These are phyloP conservation scores for Penicilliopsis zonata DNA, from an alignment of 495 filamentous ascomycete species.

Conservation along the genomic window DNA sequence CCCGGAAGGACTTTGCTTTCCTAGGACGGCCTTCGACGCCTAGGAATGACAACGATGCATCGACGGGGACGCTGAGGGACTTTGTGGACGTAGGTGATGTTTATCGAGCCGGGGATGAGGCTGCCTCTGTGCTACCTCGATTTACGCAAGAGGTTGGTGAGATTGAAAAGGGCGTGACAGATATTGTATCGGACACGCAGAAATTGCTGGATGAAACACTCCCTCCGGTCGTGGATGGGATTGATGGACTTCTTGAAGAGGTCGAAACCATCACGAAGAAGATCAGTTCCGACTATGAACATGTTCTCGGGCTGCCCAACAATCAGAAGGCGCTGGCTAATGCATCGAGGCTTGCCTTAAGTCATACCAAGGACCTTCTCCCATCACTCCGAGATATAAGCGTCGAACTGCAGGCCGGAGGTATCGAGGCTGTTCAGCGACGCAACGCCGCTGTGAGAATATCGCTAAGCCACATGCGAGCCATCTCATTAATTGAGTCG, in stretches of 20 bases:
- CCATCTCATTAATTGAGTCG: conserved; percentile 66
- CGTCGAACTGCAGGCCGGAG: conserved; percentile 61
- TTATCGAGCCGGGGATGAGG: conserved; percentile 45
- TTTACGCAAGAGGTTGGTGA: conserved; percentile 42
- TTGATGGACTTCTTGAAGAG: conserved; percentile 58
- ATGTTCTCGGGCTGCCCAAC: conserved; percentile 54
- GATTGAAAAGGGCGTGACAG: conserved; percentile 38
- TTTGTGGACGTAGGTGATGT: conserved; percentile 59
- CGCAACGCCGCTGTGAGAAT: conserved; percentile 47
- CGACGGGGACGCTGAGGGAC: conserved; percentile 49
- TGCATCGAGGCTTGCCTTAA: conserved; percentile 74
- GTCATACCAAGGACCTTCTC: conserved; percentile 78
- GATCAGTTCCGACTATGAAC: conserved; percentile 76
- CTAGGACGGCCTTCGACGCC: conserved; percentile 35
- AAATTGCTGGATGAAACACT: conserved; percentile 30
- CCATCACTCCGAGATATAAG: conserved; percentile 62
- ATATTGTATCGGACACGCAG: conserved; percentile 41
- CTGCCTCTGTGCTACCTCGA: conserved; percentile 29
- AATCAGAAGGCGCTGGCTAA: conserved; percentile 62
- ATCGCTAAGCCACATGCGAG: conserved; percentile 61
- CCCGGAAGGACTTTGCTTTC: conserved; percentile 43
- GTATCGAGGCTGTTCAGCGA: conserved; percentile 52
- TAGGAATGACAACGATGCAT: conserved; percentile 19
- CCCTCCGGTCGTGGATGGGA: conserved; percentile 24
- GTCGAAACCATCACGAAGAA: conserved; percentile 78